phyloP scores from a whole-genome alignment of 805 yeast genomes.

The Yamadazyma sp. region DNA sequence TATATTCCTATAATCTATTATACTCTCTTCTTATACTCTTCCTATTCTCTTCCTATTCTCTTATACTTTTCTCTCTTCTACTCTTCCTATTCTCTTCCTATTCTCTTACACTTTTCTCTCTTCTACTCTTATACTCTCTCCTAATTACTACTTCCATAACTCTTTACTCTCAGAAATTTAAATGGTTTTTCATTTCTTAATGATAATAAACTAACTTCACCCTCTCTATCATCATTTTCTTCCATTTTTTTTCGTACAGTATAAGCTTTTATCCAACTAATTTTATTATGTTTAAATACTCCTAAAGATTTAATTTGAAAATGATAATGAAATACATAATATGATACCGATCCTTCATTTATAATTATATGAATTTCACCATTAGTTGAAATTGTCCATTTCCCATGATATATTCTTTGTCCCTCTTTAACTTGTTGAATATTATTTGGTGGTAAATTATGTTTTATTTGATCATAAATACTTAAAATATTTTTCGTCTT shows the following conservation, averaged over 20 bases:
- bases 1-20: no score
- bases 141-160: no score
- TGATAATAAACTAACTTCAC: constrained; percentile 47
- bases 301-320: constrained; percentile 54
- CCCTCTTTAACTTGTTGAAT: constrained; percentile 20
- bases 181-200: constrained; percentile 75
- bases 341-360: constrained; percentile 55
- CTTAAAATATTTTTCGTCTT: constrained; percentile 15
- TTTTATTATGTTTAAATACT: constrained; percentile 57
- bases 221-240: constrained; percentile 46
- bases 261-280: constrained; percentile 68
- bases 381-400: constrained; percentile 55
- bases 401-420: constrained; percentile 45
- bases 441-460: background rate
- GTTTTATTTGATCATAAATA: constrained; percentile 8
- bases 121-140: no score
- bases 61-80: no score
- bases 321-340: constrained; percentile 62
- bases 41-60: no score
- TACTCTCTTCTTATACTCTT: no score
- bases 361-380: constrained; percentile 49
- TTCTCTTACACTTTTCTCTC: no score
- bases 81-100: no score
- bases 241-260: constrained; percentile 43
- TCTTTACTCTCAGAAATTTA: constrained; percentile 64